phyloP scores from a whole-genome alignment of 2,329 filamentous ascomycete species.

The Sphaerostilbella broomeana region DNA sequence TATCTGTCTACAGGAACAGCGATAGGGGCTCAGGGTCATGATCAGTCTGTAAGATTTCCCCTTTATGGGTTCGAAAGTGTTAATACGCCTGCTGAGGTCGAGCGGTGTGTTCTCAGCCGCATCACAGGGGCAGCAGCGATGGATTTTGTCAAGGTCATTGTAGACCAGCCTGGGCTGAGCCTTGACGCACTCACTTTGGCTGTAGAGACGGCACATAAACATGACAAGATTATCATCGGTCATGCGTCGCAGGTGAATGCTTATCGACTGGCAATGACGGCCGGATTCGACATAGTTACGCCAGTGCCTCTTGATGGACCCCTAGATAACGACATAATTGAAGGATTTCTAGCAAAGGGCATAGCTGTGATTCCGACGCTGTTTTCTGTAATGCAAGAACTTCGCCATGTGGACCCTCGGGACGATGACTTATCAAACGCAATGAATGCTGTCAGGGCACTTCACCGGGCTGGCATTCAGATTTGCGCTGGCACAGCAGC shows the following conservation, averaged over 20 bases:
- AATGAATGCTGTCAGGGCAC: conserved; percentile 18
- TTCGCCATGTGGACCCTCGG: not conserved
- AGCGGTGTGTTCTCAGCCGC: conserved; percentile 2
- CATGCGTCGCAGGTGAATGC: conserved; percentile 22
- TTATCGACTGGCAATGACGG: conserved; percentile 20
- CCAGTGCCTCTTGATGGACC: conserved; percentile 23
- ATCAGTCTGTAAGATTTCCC: not conserved
- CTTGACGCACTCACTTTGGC: conserved; percentile 21
- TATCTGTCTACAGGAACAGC: conserved; percentile 15
- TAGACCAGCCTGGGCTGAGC: conserved; percentile 18
- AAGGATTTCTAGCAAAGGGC: conserved; percentile 15
- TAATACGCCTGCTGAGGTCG: conserved; percentile 3
- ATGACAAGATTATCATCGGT: conserved; percentile 20
- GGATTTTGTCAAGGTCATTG: conserved; percentile 24
- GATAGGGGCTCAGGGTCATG: not conserved
- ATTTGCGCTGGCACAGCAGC: conserved; percentile 27
- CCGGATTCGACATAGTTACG: conserved; percentile 23
- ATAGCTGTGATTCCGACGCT: conserved; percentile 24
- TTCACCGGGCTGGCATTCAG: conserved; percentile 22
- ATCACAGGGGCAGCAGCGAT: conserved; percentile 4
- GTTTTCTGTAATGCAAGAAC: conserved; percentile 15
- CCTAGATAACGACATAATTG: conserved; percentile 17
- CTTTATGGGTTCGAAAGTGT: conserved; percentile 3
- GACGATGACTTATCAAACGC: conserved; percentile 18
- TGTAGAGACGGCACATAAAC: conserved; percentile 17